Evolutionary conservation across 2,329 filamentous ascomycete species (phyloP).

Genomic region (Penicillium sp.): DNA sequence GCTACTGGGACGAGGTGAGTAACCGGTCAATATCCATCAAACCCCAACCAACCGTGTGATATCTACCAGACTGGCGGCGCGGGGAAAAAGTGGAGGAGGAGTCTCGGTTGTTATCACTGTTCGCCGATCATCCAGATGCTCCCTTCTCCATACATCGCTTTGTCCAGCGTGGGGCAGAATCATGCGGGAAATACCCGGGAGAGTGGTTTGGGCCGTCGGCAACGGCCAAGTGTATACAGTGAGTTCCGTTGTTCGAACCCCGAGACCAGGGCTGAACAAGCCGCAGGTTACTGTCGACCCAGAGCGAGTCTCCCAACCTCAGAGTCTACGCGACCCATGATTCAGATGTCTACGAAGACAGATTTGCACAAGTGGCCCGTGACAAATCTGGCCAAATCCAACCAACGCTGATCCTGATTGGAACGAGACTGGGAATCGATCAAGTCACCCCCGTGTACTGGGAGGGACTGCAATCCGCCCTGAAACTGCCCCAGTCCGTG

Average conservation of each 20-base stretch:
- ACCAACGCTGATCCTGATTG: slow-evolving; percentile 85
- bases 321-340: slow-evolving; percentile 87
- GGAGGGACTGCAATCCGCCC: slow-evolving; percentile 81
- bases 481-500: slow-evolving; percentile 90
- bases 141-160: slow-evolving; percentile 96
- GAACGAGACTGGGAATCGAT: slow-evolving; percentile 87
- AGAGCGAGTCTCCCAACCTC: slow-evolving; percentile 63
- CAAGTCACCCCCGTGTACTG: slow-evolving; percentile 94
- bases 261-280: neutral
- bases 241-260: slow-evolving; percentile 38
- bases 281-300: slow-evolving; percentile 71
- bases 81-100: slow-evolving; percentile 63
- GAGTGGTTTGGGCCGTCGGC: slow-evolving; percentile 99
- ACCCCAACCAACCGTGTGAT: slow-evolving; percentile 22
- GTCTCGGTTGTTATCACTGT: slow-evolving; percentile 71
- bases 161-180: slow-evolving; percentile 79
- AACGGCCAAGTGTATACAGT: slow-evolving; percentile 92
- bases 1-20: slow-evolving; percentile 73
- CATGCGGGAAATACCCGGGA: slow-evolving; percentile 91
- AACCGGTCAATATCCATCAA: neutral
- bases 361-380: slow-evolving; percentile 75
- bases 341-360: slow-evolving; percentile 90
- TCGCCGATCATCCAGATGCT: slow-evolving; percentile 82
- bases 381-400: slow-evolving; percentile 67
- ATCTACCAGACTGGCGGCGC: slow-evolving; percentile 69